These are phyloP conservation scores for Penicillium turbatum DNA, from an alignment of 495 filamentous ascomycete genomes.

Conservation along the genomic window DNA sequence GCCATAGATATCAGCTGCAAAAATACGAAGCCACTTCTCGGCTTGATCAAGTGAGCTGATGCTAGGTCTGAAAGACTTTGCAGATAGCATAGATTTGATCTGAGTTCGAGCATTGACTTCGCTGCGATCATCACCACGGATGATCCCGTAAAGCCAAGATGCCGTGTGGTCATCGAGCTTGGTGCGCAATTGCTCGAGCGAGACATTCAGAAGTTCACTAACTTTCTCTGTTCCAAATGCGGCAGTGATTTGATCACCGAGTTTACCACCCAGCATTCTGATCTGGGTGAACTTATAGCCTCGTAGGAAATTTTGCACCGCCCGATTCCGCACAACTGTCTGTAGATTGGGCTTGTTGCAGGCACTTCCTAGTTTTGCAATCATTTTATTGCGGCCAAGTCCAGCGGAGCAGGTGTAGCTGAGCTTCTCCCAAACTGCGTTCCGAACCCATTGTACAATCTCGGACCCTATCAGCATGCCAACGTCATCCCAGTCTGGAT, in stretches of 20 bases:
- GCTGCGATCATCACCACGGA: conserved; percentile 79
- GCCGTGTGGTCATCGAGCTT: conserved; percentile 84
- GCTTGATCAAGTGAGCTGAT: conserved; percentile 80
- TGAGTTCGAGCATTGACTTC: conserved; percentile 89
- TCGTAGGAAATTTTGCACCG: conserved; percentile 72
- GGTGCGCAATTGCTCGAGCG: conserved; percentile 73
- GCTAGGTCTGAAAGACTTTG: conserved; percentile 87
- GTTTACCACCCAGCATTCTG: conserved; percentile 90
- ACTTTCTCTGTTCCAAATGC: conserved; percentile 77
- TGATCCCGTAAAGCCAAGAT: conserved; percentile 78
- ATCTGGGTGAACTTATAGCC: conserved; percentile 96
- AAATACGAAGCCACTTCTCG: conserved; percentile 83
- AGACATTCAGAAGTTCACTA: conserved; percentile 64
- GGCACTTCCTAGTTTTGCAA: conserved; percentile 86
- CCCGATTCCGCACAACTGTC: conserved; percentile 81
- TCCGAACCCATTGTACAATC: conserved; percentile 74
- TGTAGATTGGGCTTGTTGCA: conserved; percentile 92
- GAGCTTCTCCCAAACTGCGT: conserved; percentile 58
- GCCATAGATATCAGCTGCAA: conserved; percentile 86
- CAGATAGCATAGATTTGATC: conserved; percentile 97
- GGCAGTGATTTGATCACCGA: conserved; percentile 78
- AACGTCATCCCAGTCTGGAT: conserved; percentile 96
- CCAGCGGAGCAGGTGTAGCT: conserved; percentile 90
- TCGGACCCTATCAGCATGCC: conserved; percentile 80
- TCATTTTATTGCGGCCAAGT: conserved; percentile 86